These are phyloP conservation scores for Ophiosphaerella korrae DNA, from an alignment of 2,329 filamentous ascomycete genomes.

Conservation along the genomic window DNA sequence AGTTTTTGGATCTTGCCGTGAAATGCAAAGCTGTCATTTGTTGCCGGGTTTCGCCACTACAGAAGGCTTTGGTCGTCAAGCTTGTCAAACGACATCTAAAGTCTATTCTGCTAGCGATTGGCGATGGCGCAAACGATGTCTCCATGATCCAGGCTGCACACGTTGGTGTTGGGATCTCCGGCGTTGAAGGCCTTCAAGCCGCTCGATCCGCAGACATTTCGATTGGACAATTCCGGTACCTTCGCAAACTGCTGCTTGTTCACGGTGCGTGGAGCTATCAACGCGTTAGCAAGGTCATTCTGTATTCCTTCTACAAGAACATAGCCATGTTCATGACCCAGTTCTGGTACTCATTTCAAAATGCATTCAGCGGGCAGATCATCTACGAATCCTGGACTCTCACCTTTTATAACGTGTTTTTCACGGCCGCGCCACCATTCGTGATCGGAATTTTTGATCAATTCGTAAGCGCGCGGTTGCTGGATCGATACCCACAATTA, in stretches of 20 bases:
- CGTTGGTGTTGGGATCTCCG: conserved; percentile 96
- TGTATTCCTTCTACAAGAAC: conserved; percentile 99
- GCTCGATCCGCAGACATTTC: conserved; percentile 94
- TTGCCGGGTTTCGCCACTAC: conserved; percentile 91
- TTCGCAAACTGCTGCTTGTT: conserved; percentile 91
- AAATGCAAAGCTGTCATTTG: conserved; percentile 99
- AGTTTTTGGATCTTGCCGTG: conserved; percentile 89
- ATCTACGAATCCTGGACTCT: conserved; percentile 99
- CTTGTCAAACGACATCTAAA: conserved; percentile 94
- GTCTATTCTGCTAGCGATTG: conserved; percentile 90
- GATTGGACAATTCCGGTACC: conserved; percentile 93
- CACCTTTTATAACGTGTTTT: conserved; percentile 99
- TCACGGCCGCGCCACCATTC: conserved; percentile 90
- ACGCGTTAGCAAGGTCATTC: conserved; percentile 91
- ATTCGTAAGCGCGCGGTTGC: conserved; percentile 89
- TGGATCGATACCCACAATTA: conserved; percentile 95
- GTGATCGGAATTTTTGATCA: conserved; percentile 97
- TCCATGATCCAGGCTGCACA: conserved; percentile 99
- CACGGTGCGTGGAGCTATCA: conserved; percentile 98
- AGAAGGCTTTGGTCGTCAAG: conserved; percentile 97
- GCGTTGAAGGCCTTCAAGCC: conserved; percentile 94
- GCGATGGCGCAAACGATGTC: conserved; percentile 98
- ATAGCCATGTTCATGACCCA: conserved; percentile 98
- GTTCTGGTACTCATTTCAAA: conserved; percentile 98
- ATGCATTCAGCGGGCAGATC: conserved; percentile 94